A percentile compares a stretch with the other conserved stretches of the same genome.
Evolutionary conservation across 2,329 filamentous ascomycete species (phyloP).

Genomic region (Blastomyces parvus): DNA sequence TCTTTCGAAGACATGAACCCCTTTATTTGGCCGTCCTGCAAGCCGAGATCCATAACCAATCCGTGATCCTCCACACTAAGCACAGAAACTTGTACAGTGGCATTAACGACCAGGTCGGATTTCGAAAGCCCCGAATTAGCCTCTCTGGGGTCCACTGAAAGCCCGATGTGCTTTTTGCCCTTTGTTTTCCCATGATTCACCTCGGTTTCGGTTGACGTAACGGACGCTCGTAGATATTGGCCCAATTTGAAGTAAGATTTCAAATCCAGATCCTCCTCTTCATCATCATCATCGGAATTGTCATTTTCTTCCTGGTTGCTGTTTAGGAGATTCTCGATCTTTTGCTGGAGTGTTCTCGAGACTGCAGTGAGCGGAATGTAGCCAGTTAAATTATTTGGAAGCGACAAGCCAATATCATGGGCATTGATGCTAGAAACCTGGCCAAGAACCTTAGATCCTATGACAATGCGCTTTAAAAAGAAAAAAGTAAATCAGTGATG

Average conservation of each 20-base stretch:
- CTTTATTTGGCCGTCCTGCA: slow-evolving; percentile 52
- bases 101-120: slow-evolving; percentile 64
- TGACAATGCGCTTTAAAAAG: slow-evolving; percentile 58
- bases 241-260: slow-evolving; percentile 67
- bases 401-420: slow-evolving; percentile 66
- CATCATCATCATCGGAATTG: slow-evolving; percentile 32
- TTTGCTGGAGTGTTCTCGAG: slow-evolving; percentile 66
- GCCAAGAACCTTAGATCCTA: slow-evolving; percentile 79
- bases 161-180: slow-evolving; percentile 70
- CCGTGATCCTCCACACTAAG: slow-evolving; percentile 93
- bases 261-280: slow-evolving; percentile 58
- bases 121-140: slow-evolving; percentile 66
- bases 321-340: slow-evolving; percentile 58
- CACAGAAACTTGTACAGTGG: slow-evolving; percentile 77
- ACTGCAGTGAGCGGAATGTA: slow-evolving; percentile 89
- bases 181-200: slow-evolving; percentile 45
- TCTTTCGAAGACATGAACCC: slow-evolving; percentile 84
- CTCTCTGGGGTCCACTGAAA: slow-evolving; percentile 70
- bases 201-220: slow-evolving; percentile 63
- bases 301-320: slow-evolving; percentile 48
- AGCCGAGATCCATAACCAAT: slow-evolving; percentile 80
- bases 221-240: slow-evolving; percentile 78
- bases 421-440: slow-evolving; percentile 73
- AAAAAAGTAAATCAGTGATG: slow-evolving; percentile 23
- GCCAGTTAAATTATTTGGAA: slow-evolving; percentile 88